Conservation (phyloP, 495 filamentous ascomycete species). For the Aspergillus coremiiformis region DNA sequence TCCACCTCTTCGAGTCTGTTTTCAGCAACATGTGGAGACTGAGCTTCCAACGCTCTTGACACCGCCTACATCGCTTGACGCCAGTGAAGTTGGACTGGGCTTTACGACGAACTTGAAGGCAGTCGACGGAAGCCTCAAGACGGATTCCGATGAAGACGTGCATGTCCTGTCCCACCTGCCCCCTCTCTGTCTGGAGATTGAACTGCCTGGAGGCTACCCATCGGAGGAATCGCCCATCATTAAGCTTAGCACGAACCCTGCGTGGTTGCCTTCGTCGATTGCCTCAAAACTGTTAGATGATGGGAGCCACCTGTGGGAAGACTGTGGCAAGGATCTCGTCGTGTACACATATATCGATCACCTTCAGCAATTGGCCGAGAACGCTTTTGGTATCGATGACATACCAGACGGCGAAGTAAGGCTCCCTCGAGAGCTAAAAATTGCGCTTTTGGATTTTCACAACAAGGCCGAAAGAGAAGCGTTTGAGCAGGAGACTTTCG, state of each 20-base stretch:
- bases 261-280: slow-evolving; percentile 60
- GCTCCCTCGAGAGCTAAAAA: slow-evolving; percentile 51
- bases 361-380: slow-evolving; percentile 71
- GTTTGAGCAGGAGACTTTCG: slow-evolving; percentile 79
- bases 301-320: slow-evolving; percentile 66
- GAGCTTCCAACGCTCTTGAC: slow-evolving; percentile 31
- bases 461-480: slow-evolving; percentile 59
- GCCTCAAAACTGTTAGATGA: slow-evolving; percentile 55
- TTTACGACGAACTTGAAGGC: slow-evolving; percentile 18
- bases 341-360: slow-evolving; percentile 83
- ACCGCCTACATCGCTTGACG: slow-evolving; percentile 41
- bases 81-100: slow-evolving; percentile 14
- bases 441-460: slow-evolving; percentile 72
- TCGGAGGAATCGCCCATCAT: slow-evolving; percentile 56
- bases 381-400: slow-evolving; percentile 64
- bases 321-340: slow-evolving; percentile 66
- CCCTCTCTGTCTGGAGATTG: slow-evolving; percentile 58
- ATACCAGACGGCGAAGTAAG: slow-evolving; percentile 35
- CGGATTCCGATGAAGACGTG: slow-evolving; percentile 36
- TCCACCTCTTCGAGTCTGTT: slow-evolving; percentile 60
- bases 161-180: slow-evolving; percentile 70
- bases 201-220: slow-evolving; percentile 72
- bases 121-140: slow-evolving; percentile 11
- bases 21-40: slow-evolving; percentile 48
- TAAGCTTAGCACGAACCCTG: slow-evolving; percentile 54